phyloP scores from a whole-genome alignment of 2,329 filamentous ascomycete species.

The Clarireedia sp. region DNA sequence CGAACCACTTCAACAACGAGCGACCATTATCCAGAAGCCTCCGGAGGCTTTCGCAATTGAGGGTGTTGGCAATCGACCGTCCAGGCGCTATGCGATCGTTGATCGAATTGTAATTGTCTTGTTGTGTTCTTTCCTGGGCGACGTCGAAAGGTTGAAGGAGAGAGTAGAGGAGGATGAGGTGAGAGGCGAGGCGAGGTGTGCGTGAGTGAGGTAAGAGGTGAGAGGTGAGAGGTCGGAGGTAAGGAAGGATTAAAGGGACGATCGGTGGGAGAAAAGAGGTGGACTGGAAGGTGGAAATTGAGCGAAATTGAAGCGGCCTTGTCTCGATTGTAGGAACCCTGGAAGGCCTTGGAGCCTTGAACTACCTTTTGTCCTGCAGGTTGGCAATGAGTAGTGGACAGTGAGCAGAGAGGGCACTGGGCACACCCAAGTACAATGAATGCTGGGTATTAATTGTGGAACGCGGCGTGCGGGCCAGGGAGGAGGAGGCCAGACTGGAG shows the following conservation, averaged over 20 bases:
- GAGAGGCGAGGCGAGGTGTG: background rate
- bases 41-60: conserved; percentile 22
- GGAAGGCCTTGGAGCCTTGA: conserved; percentile 4
- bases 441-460: background rate
- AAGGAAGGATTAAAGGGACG: conserved; percentile 1
- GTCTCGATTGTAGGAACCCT: background rate
- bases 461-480: background rate
- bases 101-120: background rate
- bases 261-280: background rate
- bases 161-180: background rate
- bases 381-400: background rate
- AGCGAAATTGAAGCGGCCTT: conserved; percentile 4
- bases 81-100: background rate
- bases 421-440: background rate
- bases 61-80: conserved; percentile 11
- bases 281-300: too few relatives aligned
- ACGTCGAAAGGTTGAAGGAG: conserved; percentile 5
- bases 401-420: background rate
- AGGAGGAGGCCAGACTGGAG: background rate
- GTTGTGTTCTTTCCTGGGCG: conserved; percentile 1
- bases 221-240: background rate
- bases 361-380: background rate
- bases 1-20: conserved; percentile 23
- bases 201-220: background rate
- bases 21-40: conserved; percentile 29